Conservation (phyloP, 805 yeast species). For the Suhomyces faveliae region DNA sequence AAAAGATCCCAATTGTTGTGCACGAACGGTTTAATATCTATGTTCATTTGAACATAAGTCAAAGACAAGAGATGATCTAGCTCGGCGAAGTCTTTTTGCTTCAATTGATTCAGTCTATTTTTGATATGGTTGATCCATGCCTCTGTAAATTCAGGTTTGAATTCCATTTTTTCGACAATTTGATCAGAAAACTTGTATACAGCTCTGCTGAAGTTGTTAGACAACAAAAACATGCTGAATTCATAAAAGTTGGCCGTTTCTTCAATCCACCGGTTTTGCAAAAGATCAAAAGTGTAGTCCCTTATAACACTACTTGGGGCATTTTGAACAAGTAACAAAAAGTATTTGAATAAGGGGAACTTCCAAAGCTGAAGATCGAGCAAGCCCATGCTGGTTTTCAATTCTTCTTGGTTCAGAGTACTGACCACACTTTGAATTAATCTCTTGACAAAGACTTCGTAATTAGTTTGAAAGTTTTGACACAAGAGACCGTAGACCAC, state of each 20-base stretch:
- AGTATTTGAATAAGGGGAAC: constrained; percentile 29
- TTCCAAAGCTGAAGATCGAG: constrained; percentile 31
- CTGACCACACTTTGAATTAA: constrained; percentile 34
- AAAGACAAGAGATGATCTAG: constrained; percentile 22
- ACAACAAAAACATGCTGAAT: background rate
- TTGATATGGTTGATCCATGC: background rate
- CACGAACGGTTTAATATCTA: constrained; percentile 18
- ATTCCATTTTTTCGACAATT: background rate
- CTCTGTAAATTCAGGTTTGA: background rate
- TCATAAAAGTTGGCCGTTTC: constrained; percentile 9
- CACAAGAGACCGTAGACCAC: constrained; percentile 21
- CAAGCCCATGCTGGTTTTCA: constrained; percentile 17
- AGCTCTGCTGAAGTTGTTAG: background rate
- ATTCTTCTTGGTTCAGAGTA: constrained; percentile 25
- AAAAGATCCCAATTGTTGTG: constrained; percentile 20
- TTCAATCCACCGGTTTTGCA: constrained; percentile 17
- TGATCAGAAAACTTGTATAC: background rate
- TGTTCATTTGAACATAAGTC: constrained; percentile 9
- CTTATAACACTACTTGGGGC: constrained; percentile 34
- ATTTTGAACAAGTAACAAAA: constrained; percentile 30
- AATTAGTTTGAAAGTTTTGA: constrained; percentile 17
- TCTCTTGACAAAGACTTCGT: constrained; percentile 29
- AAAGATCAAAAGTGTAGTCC: constrained; percentile 21
- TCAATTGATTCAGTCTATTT: background rate
- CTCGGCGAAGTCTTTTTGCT: background rate